Evolutionary conservation across 768 basidiomycete genomes (phyloP), one percentile per base, ranked within the genome.

Genomic region (Pisolithus microcarpus): DNA sequence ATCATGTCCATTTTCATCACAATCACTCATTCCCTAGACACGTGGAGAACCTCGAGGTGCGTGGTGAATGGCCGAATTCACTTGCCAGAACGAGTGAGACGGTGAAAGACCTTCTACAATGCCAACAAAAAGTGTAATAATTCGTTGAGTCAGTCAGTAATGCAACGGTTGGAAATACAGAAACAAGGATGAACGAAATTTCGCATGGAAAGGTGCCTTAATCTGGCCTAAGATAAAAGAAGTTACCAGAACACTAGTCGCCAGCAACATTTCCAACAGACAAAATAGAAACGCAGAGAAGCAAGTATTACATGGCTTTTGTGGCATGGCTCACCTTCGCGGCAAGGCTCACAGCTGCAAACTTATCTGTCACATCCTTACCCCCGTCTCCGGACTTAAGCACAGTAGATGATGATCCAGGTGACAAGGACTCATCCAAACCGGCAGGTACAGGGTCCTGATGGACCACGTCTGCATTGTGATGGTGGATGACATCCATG

Each of bases 401-500:
- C 8, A 54, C 24, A n/a, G n/a, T 44, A 9, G 57, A n/a, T 46
- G n/a, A 23, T n/a, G 9, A 21, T 30, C 38, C 45, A 15, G 56
- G 48, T 15, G 48, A n/a, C 8, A 26, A 6, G n/a, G 43, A 21
- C 5, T 50, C 43, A 4, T 34, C 49, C 46, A 48, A 34, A 7
- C 8, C 30, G 26, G 52, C 40, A 36, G 18, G 34, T 13, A 49
- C 42, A 51, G 53, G 36, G 19, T 31, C 49, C 16, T 1, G 36
- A 4, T 18, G 38, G 30, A 21, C 16, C 7, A 44, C 13, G 7
- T 59, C 58, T 16, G 63, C 61, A 9, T 75, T 70, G 61, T 76
- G 76, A 50, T 80, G 76, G 46, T 81, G 78, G 43, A 75, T 73
- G 53, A 81, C 72, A 18, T 73, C 63, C 7, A 59, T 74, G 46